Evolutionary conservation across 2,329 filamentous ascomycete genomes (phyloP), one percentile per base, ranked within the genome.

Genomic region (Fusarium torreyae): DNA sequence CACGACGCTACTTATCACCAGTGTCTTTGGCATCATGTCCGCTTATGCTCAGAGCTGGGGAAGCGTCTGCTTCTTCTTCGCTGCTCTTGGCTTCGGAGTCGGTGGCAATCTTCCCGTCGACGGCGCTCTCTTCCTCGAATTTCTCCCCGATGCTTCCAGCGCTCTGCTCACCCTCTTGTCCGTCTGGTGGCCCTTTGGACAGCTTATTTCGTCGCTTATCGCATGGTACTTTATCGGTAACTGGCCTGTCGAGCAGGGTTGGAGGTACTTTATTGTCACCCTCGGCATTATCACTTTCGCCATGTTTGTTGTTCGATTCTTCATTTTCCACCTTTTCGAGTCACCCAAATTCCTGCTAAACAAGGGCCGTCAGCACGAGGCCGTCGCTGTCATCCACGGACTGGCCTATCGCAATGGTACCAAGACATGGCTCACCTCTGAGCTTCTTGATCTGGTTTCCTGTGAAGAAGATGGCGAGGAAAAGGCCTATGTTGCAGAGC

Each of bases 131-230:
- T 96, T 97, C 77, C 85, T 97, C 38, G 94, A 97, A 75, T 95
- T 95, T 69, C 81, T 97, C 1, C 94, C 94, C 0, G 90, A 91
- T 59, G 87, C 90, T 1, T 91, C 89, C n/a, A 89, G 89, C 66
- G 88, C 89, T 33, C 85, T 96, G 15, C 82, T 96, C 31, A 96
- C 93, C 0, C 84, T 95, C 48, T 84, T 97, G n/a, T 94, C 92
- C 8, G 87, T 94, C 9, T 96, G 92, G 91, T 97, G 94, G 93
- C 92, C 93, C 0, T 81, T 97, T 18, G 94, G 93, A 7, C 92
- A 96, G 75, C 84, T 97, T 9, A 86, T 91, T 57, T 89, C 91
- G 3, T 91, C 89, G 4, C 79, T 92, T 7, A 83, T 93, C 48
- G 92, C 91, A 8, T 95, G 92, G 93, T 91, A 85, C 45, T 93